Conservation (phyloP, 192 early-diverging fungal species). For the Coemansia biformis region DNA sequence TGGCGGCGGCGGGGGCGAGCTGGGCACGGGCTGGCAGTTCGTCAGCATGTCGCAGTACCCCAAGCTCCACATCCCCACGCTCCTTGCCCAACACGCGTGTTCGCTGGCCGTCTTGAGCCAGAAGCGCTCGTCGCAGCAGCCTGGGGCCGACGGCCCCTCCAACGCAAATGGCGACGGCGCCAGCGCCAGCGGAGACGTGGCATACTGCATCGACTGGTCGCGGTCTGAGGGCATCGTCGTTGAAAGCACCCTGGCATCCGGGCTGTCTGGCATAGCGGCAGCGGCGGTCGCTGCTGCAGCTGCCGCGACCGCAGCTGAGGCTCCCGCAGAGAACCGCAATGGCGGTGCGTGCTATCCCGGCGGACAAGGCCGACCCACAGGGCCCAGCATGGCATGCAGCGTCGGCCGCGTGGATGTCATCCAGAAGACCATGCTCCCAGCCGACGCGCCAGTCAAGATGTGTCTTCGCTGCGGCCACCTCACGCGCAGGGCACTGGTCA, state of each 20-base stretch:
- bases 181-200: slow-evolving; percentile 9
- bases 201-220: slow-evolving; percentile 51
- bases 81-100: slow-evolving; percentile 42
- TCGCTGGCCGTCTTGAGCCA: slow-evolving; percentile 30
- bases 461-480: slow-evolving; percentile 42
- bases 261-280: slow-evolving; percentile 8
- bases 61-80: slow-evolving; percentile 41
- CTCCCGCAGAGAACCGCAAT: background rate
- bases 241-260: slow-evolving; percentile 9
- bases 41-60: slow-evolving; percentile 43
- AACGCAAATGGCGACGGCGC: background rate
- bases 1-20: slow-evolving; percentile 5
- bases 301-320: background rate
- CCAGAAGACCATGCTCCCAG: slow-evolving; percentile 39
- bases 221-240: slow-evolving; percentile 44
- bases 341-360: background rate
- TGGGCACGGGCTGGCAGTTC: slow-evolving; percentile 48
- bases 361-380: background rate
- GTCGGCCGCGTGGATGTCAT: slow-evolving; percentile 37
- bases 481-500: slow-evolving; percentile 8
- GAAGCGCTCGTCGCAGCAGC: slow-evolving; percentile 6
- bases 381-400: background rate
- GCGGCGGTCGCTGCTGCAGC: background rate
- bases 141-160: background rate
- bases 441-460: slow-evolving; percentile 19